Percentiles rank a stretch among this genome's conserved stretches.
phyloP scores from a whole-genome alignment of 768 basidiomycete species.

The Tubosaeta brunneosetosa region DNA sequence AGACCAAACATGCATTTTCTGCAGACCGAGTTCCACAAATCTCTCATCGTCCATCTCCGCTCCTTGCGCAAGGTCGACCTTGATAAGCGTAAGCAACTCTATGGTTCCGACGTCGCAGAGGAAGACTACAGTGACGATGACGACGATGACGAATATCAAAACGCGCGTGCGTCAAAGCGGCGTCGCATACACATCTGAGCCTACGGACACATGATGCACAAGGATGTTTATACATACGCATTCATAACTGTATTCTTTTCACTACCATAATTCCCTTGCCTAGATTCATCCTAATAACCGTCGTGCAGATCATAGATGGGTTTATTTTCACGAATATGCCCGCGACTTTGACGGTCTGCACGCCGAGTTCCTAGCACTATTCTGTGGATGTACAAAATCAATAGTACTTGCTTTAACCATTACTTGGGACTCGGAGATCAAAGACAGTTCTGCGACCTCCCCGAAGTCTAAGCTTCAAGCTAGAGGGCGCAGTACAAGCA shows the following conservation, averaged over 20 bases:
- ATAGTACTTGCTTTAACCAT: not conserved
- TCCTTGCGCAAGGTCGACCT: slow-evolving; percentile 57
- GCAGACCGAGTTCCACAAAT: slow-evolving; percentile 69
- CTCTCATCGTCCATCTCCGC: slow-evolving; percentile 52
- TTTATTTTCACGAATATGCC: not conserved
- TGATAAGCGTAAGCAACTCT: slow-evolving; percentile 43
- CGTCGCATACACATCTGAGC: slow-evolving; percentile 25
- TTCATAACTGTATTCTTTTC: slow-evolving; percentile 25
- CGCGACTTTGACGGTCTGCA: not conserved
- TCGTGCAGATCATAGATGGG: slow-evolving; percentile 16
- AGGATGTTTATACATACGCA: slow-evolving; percentile 21
- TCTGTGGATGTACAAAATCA: not conserved
- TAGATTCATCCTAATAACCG: slow-evolving; percentile 27
- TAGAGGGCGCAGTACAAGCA: too few relatives aligned
- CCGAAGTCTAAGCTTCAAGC: too few relatives aligned
- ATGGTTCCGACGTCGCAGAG: slow-evolving; percentile 37
- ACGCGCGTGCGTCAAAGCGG: slow-evolving; percentile 26
- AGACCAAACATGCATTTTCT: not conserved
- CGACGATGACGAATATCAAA: slow-evolving; percentile 33
- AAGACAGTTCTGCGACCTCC: too few relatives aligned
- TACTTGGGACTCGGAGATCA: not conserved
- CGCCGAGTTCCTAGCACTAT: not conserved
- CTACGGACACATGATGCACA: slow-evolving; percentile 17
- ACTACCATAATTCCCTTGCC: slow-evolving; percentile 25
- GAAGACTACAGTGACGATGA: slow-evolving; percentile 35